A percentile compares a stretch with the other conserved stretches of the same genome.
Evolutionary conservation across 2,329 filamentous ascomycete genomes (phyloP).

Genomic region (Aaosphaeria pasadenensis): DNA sequence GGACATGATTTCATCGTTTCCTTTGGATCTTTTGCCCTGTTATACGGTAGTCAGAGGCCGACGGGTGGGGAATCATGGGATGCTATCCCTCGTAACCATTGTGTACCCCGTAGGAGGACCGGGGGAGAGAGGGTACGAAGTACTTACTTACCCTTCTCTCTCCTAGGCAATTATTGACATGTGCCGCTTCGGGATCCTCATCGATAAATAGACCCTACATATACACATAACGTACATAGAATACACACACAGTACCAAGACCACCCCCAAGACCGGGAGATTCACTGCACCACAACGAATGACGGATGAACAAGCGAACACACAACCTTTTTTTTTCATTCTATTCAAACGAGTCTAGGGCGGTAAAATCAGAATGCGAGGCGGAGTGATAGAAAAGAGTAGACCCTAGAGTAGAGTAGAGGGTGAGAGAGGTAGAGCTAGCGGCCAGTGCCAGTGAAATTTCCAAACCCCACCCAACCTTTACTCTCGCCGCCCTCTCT

Average conservation of each 20-base stretch:
- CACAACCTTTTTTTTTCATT: slow-evolving; percentile 7
- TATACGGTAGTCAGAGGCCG: too few relatives aligned
- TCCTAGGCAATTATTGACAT: slow-evolving; percentile 5
- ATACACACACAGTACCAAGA: slow-evolving; percentile 16
- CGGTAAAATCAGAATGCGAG: slow-evolving; percentile 19
- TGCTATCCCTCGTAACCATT: too few relatives aligned
- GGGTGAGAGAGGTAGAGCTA: slow-evolving; percentile 35
- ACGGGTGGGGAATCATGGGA: too few relatives aligned
- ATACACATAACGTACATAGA: slow-evolving; percentile 13
- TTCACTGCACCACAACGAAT: slow-evolving; percentile 7
- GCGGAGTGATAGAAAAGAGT: too few relatives aligned
- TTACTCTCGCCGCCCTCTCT: slow-evolving; percentile 6
- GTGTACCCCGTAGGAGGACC: too few relatives aligned
- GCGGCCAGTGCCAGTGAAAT: slow-evolving; percentile 21
- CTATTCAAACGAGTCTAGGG: slow-evolving; percentile 23
- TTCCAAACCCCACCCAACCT: slow-evolving; percentile 33
- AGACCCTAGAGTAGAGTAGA: background rate
- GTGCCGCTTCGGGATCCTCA: slow-evolving; percentile 13
- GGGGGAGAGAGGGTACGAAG: too few relatives aligned
- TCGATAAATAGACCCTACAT: slow-evolving; percentile 5
- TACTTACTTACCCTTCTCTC: too few relatives aligned
- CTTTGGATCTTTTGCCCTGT: too few relatives aligned
- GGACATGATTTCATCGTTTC: too few relatives aligned
- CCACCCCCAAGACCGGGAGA: slow-evolving; percentile 13
- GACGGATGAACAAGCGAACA: too few relatives aligned